Evolutionary conservation across 176 grass and related monocot genomes (phyloP), one percentile per base, ranked within the genome.

Genomic region (Eleusine coracana): DNA sequence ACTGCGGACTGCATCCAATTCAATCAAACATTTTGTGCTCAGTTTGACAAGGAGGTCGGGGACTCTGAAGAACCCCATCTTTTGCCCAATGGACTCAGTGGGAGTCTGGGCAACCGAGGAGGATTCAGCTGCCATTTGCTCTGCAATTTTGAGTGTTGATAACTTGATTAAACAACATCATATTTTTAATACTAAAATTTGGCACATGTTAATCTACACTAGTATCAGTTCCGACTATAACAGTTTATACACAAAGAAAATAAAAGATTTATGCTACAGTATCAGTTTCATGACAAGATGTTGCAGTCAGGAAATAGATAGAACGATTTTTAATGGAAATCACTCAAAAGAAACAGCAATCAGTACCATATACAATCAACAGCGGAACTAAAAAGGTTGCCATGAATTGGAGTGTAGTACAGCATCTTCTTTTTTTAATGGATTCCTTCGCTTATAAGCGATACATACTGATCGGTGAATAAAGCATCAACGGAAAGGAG

Each of bases 1-100:
- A 14, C 92, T 94, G 80, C 84, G 71, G 49, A 86, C 90, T 1
- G 80, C 81, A 70, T 90, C 88, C 75, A 90, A 50, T n/a, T 90
- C 88, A 74, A 86, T 80, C 63, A 87, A 79, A 48, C 88, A 89
- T 73, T 89, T 90, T 75, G 80, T 80, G 70, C 88, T 90, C 70
- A 90, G 80, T 64, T 90, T 90, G 75, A 90, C 80, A 75, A 90
- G 84, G 29, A 80, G 80, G 70, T 80, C 88, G 75, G 88, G 84
- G 70, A 87, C 84, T 45, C 80, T 84, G 80, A 90, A 90, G 75
- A 90, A 80, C 36, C 84, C 88, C 84, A 90, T 87, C 84, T 90
- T 90, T 4, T 87, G 88, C 0, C 75, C 80, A 84, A 80, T 79
- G 7, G 54, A 80, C 20, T 87, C 88, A 70, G 75, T 38, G 31